Evolutionary conservation across 2,329 filamentous ascomycete genomes (phyloP), one percentile per base, ranked within the genome.

Genomic region (Paecilomyces sp.): DNA sequence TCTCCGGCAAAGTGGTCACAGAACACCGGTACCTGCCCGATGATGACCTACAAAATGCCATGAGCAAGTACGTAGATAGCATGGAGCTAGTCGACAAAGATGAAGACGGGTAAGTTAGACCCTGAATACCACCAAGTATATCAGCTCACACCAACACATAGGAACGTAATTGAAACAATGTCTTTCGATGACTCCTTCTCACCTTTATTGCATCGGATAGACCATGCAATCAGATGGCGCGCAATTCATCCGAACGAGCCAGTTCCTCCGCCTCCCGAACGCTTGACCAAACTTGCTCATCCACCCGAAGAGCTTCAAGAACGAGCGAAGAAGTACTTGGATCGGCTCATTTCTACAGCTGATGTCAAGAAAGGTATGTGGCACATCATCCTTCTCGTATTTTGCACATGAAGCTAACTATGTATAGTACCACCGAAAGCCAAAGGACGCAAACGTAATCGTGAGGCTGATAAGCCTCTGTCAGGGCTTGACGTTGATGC

Each of bases 21-120:
- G 87, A 93, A 66, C 92, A 99, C 68, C 88, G 91, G 36, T 87
- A 95, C 61, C 80, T 99, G 1, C 94, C 94, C 0, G 87, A 80
- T 9, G 82, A 89, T 1, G 85, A 90, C 33, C 81, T 99, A 25
- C 82, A 85, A 58, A 78, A 88, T 55, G 88, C 91, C 1, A 97
- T 99, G 92, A 88, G 87, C 71, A 86, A 91, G 63, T 97, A 93
- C 66, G 91, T 99, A 7, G 91, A 97, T 71, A 86, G 85, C 7
- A 96, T 99, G 93, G 92, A 97, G 68, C 79, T 99, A 1, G 65
- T 88, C 67, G 88, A 82, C 9, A 83, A 80, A 54, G 88, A 96
- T 67, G 90, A 94, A 54, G 84, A 92, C 52, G 90, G 88, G 85
- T 90, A 75, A 68, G 81, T 66, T 9, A 13, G 18, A n/a, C n/a